A percentile compares a stretch with the other conserved stretches of the same genome.
These are phyloP conservation scores for Eucalyptus marginata DNA, from an alignment of 345 rosid species.

Conservation along the genomic window DNA sequence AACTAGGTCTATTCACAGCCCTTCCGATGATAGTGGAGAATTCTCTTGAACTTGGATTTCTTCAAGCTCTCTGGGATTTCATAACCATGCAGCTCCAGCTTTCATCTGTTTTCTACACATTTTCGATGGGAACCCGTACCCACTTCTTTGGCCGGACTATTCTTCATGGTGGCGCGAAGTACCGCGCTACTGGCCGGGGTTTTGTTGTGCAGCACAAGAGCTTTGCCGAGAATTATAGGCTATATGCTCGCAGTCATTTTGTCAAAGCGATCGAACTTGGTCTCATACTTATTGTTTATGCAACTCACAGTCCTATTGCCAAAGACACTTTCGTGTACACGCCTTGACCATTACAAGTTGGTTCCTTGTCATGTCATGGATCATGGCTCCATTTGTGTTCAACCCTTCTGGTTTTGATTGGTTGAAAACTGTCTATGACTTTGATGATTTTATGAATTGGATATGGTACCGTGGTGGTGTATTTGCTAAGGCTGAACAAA, in stretches of 20 bases:
- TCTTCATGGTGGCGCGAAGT: conserved; percentile 97
- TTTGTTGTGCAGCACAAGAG: conserved; percentile 94
- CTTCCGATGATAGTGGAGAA: conserved; percentile 98
- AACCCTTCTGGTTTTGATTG: conserved; percentile 97
- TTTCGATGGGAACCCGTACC: conserved; percentile 94
- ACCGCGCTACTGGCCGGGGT: conserved; percentile 96
- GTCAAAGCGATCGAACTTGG: conserved; percentile 85
- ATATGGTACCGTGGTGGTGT: conserved; percentile 78
- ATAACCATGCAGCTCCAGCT: conserved; percentile 93
- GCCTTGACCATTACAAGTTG: conserved; percentile 82
- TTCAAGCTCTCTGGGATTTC: conserved; percentile 92
- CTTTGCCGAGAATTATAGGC: conserved; percentile 81
- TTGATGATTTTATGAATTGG: conserved; percentile 90
- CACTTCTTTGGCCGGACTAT: conserved; percentile 95
- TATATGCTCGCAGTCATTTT: conserved; percentile 83
- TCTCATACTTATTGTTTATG: conserved; percentile 68
- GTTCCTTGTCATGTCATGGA: conserved; percentile 78
- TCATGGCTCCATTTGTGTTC: conserved; percentile 76
- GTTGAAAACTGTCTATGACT: conserved; percentile 85
- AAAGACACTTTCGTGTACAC: conserved; percentile 64
- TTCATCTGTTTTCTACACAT: conserved; percentile 89
- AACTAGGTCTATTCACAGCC: conserved; percentile 90
- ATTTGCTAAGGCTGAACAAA: conserved; percentile 80
- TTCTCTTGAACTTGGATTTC: conserved; percentile 90
- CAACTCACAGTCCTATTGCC: conserved; percentile 66